Evolutionary conservation across 768 basidiomycete genomes (phyloP), one percentile per base, ranked within the genome.

Genomic region (Tubosaeta sp.): DNA sequence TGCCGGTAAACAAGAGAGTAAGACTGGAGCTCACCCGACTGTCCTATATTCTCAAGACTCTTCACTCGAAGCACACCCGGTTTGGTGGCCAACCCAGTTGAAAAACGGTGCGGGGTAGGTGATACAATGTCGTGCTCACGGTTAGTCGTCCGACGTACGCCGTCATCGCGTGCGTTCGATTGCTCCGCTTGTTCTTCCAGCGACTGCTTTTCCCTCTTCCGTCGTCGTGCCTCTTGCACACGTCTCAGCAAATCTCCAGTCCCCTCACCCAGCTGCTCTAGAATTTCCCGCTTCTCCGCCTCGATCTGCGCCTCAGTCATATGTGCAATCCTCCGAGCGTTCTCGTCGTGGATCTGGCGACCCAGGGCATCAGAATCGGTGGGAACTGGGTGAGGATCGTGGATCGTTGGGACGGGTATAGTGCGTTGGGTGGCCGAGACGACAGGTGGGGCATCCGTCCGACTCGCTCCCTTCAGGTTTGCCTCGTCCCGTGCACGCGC

Each of bases 251-350:
- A 67, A 42, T 84, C 83, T 3, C 75, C 74, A 10, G 91, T 74
- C 16, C 79, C 82, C 2, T 76, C 71, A 1, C 91, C 92, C 62
- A 95, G 84, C 42, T 80, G 77, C 54, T 88, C 83, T 26, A 88
- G 51, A 38, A 95, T 80, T 55, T 90, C 81, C 46, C 70, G 70
- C 41, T 75, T 73, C 65, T 88, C 91, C 47, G 78, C 67, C 55
- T 85, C 82, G 10, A 83, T 74, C 65, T 94, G 87, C 14, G 82
- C 81, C 11, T 80, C 78, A 3, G 78, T 76, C 93, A 95, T 95
- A 1, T 61, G 66, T 16, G 79, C 80, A 2, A 95, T 78, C 27
- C 71, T 69, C 11, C 71, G 67, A 52, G 78, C 74, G 57, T 95
- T 94, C 61, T 91, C 87, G 50, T 74, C 73, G 58, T 80, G 82